Evolutionary conservation across 805 yeast species (phyloP), one percentile per base, ranked within the genome.

Genomic region (Wickerhamiella cacticola): DNA sequence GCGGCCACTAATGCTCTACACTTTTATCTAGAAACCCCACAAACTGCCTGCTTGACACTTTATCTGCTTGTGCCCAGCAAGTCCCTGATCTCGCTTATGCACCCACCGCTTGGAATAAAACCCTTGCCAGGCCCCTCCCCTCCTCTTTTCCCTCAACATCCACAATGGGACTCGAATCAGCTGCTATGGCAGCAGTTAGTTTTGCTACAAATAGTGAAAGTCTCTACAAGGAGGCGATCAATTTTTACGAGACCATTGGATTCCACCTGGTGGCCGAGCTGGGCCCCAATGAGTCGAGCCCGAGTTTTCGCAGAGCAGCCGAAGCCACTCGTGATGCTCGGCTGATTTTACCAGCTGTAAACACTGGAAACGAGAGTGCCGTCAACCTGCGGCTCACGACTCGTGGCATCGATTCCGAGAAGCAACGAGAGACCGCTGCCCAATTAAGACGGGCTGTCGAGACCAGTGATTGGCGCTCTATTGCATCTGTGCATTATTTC

Each of bases 171-270:
- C 46, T 44, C 18, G 31, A 8, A 51, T 47, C 34, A 71, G 69
- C 52, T 73, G 73, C 43, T n/a, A 38, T 46, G 41, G 43, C 51
- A 8, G 50, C 42, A 18, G 48, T 45, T 5, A 51, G 57, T 29
- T 16, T 64, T 15, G 68, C 69, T 53, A 84, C 88, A 9, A 68
- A 76, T 15, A 70, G 71, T 48, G 59, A 62, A 22, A 60, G 59
- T 13, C 60, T 74, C 31, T 74, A 71, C 49, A 55, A 65, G 24
- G 58, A 69, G 25, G 71, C 87, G 3, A 62, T 73, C 28, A 58
- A 62, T 22, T 85, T 84, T 65, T 85, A 84, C 63, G 63, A 71
- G 48, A 63, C 69, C 41, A 58, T 76, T 12, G 72, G 72, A 12
- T 68, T 68, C 56, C 16, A 35, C 5, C 55, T 59, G 42, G 50